Base-by-base conservation (phyloP, 768 basidiomycete species). In the Suillus variegatus region DNA sequence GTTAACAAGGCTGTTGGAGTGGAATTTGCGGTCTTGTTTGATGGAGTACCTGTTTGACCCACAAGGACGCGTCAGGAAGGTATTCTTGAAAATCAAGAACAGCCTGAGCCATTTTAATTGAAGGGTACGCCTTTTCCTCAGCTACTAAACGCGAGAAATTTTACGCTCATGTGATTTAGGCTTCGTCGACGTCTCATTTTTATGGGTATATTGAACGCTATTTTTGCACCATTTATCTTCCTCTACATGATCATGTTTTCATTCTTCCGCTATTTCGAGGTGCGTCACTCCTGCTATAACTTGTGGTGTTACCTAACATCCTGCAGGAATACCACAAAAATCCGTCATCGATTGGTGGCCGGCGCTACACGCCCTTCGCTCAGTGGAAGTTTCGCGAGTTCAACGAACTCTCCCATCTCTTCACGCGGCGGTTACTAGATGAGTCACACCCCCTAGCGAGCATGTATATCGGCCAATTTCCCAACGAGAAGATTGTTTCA, bases 241-340 rank as follows among this genome's bases (percentile, higher is more conserved):
- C 80, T 96, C 20, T 99, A 99, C 76, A 86, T 98, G 51, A 78
- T 99, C 47, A 93, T 99, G 89, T 99, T 97, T 75, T 99, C 95
- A 1, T 99, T 99, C 84, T 99, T 99, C 84, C 92, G 96, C 4
- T 99, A 99, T 76, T 99, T 99, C 67, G 97, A 99, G 84, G 97
- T 95, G 57, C 60, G 88, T 76, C 14, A 22, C 6, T 13, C 22
- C 25, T 62, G 63, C 46, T 25, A 47, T 47, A 13, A 49, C 41
- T 40, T 20, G 28, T 40, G 28, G 36, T 28, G 38, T 43, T 8
- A 32, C 32, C 20, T 28, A 49, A 41, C n/a, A 22, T 28, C 25
- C 43, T 40, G 60, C 70, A 99, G 97, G 96, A 99, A 84, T 99
- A 98, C 73, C 97, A 94, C 85, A 97, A 97, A 78, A 95, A 99